phyloP scores from a whole-genome alignment of 768 basidiomycete species.

The Coprinopsis sp. region DNA sequence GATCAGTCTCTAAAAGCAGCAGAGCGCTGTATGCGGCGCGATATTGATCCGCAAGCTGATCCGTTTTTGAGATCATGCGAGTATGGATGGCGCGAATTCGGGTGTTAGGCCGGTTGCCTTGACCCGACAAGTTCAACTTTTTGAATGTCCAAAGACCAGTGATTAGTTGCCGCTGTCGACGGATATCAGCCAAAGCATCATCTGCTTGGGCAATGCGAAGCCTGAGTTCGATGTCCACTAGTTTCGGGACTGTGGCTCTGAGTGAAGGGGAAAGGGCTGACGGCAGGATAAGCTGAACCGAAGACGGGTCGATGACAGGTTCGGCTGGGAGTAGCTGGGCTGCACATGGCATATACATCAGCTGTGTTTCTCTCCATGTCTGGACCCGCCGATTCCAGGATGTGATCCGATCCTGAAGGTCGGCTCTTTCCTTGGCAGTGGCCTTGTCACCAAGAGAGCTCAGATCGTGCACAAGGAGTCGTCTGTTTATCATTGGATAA shows the following conservation, averaged over 20 bases:
- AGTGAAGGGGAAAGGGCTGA: no score
- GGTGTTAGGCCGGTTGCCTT: constrained; percentile 20
- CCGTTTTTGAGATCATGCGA: constrained; percentile 5
- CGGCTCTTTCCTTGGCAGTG: background rate
- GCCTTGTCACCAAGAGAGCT: background rate
- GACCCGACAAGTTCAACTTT: constrained; percentile 16
- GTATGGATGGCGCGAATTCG: constrained; percentile 12
- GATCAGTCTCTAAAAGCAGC: constrained; percentile 11
- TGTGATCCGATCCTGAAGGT: no score
- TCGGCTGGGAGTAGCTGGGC: no score
- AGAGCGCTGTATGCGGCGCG: constrained; percentile 10
- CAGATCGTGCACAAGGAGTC: background rate
- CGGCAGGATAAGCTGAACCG: no score
- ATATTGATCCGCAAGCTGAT: constrained; percentile 11
- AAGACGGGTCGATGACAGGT: no score
- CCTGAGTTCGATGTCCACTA: constrained; percentile 10
- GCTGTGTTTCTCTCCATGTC: no score
- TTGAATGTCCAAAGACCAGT: constrained; percentile 19
- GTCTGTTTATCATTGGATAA: background rate
- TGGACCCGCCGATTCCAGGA: no score
- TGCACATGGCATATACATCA: no score
- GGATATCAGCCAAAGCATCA: constrained; percentile 19
- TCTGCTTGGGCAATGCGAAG: constrained; percentile 17
- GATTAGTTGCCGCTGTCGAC: constrained; percentile 11
- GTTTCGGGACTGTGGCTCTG: no score